phyloP scores from a whole-genome alignment of 768 basidiomycete genomes.

The Calocybe indica region DNA sequence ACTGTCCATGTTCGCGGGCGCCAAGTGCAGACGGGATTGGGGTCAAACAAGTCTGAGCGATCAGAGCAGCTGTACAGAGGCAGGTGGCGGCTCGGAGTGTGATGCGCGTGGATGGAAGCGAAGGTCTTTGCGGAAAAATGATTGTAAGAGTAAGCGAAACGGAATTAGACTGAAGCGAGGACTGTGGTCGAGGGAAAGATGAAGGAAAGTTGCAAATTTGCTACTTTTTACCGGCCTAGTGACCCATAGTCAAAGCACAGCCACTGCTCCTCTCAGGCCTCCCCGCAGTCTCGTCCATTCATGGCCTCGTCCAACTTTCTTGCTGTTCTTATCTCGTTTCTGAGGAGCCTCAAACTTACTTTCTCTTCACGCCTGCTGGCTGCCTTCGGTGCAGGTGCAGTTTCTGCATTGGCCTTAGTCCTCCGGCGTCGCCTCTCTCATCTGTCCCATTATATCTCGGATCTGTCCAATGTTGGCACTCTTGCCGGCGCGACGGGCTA shows the following conservation, averaged over 20 bases:
- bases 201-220: constrained; percentile 3
- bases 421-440: constrained; percentile 16
- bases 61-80: constrained; percentile 8
- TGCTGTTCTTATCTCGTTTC: constrained; percentile 1
- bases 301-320: constrained; percentile 6
- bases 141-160: not conserved
- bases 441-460: constrained; percentile 15
- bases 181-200: not conserved
- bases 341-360: constrained; percentile 6
- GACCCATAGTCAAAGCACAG: not conserved
- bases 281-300: not conserved
- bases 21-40: constrained; percentile 8
- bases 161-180: not conserved
- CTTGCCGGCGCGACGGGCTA: constrained; percentile 2
- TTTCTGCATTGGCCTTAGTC: constrained; percentile 17
- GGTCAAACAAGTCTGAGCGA: not conserved
- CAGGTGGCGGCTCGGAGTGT: constrained; percentile 8
- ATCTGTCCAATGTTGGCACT: constrained; percentile 18
- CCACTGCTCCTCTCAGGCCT: not conserved
- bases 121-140: constrained; percentile 2
- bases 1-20: not conserved
- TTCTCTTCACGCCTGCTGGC: not conserved
- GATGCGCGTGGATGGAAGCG: constrained; percentile 8
- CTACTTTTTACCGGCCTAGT: constrained; percentile 4
- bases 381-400: constrained; percentile 10